Base-by-base conservation (phyloP, 441 rosid species). In the Aleurites moluccanus region DNA sequence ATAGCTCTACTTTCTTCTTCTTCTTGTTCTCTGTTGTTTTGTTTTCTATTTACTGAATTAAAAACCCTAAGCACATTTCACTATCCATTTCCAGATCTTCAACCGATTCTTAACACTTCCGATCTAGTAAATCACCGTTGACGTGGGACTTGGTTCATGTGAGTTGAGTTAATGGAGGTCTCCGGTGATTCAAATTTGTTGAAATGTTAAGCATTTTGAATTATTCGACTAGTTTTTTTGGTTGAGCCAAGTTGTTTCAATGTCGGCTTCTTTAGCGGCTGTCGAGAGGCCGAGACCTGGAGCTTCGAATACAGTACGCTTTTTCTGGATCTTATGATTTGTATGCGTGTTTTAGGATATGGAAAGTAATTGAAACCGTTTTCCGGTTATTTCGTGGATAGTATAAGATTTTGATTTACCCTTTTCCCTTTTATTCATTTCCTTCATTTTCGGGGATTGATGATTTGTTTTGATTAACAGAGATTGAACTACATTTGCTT, bases 211-310 rank as follows among this genome's bases (percentile, higher is more conserved):
- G 74, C 67, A 65, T 70, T 56, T 47, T 42, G 15, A 45, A 70
- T 64, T 63, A 50, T 49, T 71, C 73, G 64, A 56, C n/a, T 52
- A 47, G 45, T 70, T 18, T 16, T 28, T 45, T 61, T n/a, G 47
- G 62, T 59, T 50, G 66, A 10, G 60, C 44, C 23, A 50, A 40
- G 50, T 80, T 79, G n/a, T n/a, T n/a, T 80, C 83, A 87, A 91
- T 92, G 98, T 90, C 96, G 80, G 89, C 88, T 88, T 81, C 97
- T 78, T 73, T 90, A 83, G 92, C 93, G 73, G 89, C 92, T 84
- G 80, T 93, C 82, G 99, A 95, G 85, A 94, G 97, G 77, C 94
- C 93, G 1, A 88, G 96, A 78, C 81, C 64, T 53, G 88, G 88
- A 63, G 79, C 88, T 75, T 86, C 97, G 6, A 95, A 93, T 81